Evolutionary conservation across 164 flowering plant species (phyloP).

Genomic region (Vitis riparia): DNA sequence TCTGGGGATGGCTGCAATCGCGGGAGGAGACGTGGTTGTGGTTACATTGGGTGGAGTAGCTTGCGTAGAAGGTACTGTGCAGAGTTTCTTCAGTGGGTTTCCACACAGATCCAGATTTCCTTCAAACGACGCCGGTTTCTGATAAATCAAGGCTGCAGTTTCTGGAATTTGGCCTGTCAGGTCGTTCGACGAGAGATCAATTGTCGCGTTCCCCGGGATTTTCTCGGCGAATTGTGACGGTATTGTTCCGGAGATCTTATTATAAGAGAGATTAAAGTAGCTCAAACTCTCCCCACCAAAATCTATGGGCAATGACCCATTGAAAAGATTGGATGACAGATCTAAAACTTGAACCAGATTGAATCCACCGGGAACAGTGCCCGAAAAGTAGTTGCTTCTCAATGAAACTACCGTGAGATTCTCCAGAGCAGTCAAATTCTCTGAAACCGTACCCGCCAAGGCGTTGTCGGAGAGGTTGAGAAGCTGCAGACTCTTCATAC

Average conservation of each 20-base stretch:
- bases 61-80: conserved; percentile 55
- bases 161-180: conserved; percentile 72
- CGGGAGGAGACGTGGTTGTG: conserved; percentile 41
- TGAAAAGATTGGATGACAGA: conserved; percentile 55
- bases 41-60: conserved; percentile 53
- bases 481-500: conserved; percentile 22
- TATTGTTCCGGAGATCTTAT: conserved; percentile 53
- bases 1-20: conserved; percentile 69
- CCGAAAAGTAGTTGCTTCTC: conserved; percentile 45
- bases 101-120: conserved; percentile 83
- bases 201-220: conserved; percentile 46
- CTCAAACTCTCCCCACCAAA: conserved; percentile 48
- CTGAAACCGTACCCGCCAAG: conserved; percentile 45
- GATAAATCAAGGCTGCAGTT: conserved; percentile 36
- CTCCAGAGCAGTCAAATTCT: conserved; percentile 18
- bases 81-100: conserved; percentile 59
- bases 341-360: conserved; percentile 39
- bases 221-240: conserved; percentile 37
- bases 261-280: conserved; percentile 69
- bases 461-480: conserved; percentile 58
- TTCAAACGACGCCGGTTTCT: conserved; percentile 45
- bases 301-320: conserved; percentile 57
- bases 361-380: conserved; percentile 38
- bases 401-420: conserved; percentile 47
- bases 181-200: conserved; percentile 75